phyloP scores from a whole-genome alignment of 192 early-diverging fungal genomes.

The Coemansia sp. region DNA sequence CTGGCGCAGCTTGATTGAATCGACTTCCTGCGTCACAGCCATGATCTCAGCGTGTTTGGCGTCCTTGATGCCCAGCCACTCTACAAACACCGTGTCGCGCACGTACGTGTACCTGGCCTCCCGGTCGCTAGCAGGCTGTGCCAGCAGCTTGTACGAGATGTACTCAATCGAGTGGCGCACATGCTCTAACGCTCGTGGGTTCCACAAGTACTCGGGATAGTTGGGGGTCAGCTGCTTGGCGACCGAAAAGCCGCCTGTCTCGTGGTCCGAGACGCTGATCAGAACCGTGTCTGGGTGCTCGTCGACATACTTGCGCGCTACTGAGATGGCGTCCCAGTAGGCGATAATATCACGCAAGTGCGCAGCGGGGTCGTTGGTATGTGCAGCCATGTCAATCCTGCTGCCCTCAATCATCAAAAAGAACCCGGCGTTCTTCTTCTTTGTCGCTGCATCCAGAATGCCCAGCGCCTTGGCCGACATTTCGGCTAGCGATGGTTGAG shows the following conservation, averaged over 20 bases:
- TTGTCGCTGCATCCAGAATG: conserved; percentile 60
- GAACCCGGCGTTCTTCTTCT: conserved; percentile 67
- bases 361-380: conserved; percentile 87
- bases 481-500: conserved; percentile 77
- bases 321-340: conserved; percentile 74
- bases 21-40: conserved; percentile 35
- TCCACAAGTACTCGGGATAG: conserved; percentile 90
- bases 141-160: conserved; percentile 45
- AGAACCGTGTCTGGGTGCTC: conserved; percentile 80
- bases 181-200: conserved; percentile 66
- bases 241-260: conserved; percentile 92
- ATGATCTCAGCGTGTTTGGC: conserved; percentile 61
- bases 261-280: conserved; percentile 92
- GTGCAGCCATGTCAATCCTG: conserved; percentile 96
- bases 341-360: conserved; percentile 90
- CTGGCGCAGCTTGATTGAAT: conserved; percentile 47
- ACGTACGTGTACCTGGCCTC: conserved; percentile 38
- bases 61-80: conserved; percentile 72
- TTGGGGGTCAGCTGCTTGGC: conserved; percentile 63
- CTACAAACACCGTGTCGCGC: conserved; percentile 58
- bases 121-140: conserved; percentile 1
- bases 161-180: conserved; percentile 69
- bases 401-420: conserved; percentile 97
- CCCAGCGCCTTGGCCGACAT: conserved; percentile 84
- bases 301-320: conserved; percentile 76